These are phyloP conservation scores for Melanopsichium pennsylvanicum DNA, from an alignment of 1,284 basidiomycete genomes.

Conservation along the genomic window DNA sequence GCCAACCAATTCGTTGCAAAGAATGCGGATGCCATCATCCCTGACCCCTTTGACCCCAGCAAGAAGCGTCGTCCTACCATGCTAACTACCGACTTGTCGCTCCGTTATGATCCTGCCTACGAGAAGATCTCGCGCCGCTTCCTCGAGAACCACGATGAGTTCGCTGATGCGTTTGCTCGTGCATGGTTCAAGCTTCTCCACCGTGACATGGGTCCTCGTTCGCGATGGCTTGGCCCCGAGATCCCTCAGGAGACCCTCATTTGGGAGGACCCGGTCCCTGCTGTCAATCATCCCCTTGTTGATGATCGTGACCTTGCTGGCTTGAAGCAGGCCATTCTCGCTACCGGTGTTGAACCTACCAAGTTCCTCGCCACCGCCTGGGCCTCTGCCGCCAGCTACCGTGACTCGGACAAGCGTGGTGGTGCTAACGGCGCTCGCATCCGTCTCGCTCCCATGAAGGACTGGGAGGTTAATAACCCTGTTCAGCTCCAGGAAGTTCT, in stretches of 20 bases:
- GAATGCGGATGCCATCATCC: constrained; percentile 42
- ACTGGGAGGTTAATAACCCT: constrained; percentile 43
- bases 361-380: constrained; percentile 37
- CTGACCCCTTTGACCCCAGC: constrained; percentile 36
- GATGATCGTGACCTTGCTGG: constrained; percentile 36
- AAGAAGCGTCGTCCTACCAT: constrained; percentile 46
- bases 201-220: constrained; percentile 44
- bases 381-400: constrained; percentile 36
- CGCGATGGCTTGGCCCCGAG: constrained; percentile 39
- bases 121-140: constrained; percentile 37
- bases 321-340: constrained; percentile 39
- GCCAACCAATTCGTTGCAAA: constrained; percentile 42
- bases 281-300: constrained; percentile 27
- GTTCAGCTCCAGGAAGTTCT: constrained; percentile 30
- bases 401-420: constrained; percentile 38
- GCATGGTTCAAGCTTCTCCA: constrained; percentile 47
- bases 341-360: constrained; percentile 31
- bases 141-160: constrained; percentile 37
- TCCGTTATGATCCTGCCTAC: constrained; percentile 37
- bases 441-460: constrained; percentile 42
- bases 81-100: constrained; percentile 37
- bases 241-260: constrained; percentile 36
- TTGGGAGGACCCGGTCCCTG: constrained; percentile 38
- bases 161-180: constrained; percentile 32
- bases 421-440: constrained; percentile 42